Percentiles rank a stretch among this genome's conserved stretches.
These are phyloP conservation scores for Helminthosporium solani DNA, from an alignment of 2,329 filamentous ascomycete genomes.

Conservation along the genomic window DNA sequence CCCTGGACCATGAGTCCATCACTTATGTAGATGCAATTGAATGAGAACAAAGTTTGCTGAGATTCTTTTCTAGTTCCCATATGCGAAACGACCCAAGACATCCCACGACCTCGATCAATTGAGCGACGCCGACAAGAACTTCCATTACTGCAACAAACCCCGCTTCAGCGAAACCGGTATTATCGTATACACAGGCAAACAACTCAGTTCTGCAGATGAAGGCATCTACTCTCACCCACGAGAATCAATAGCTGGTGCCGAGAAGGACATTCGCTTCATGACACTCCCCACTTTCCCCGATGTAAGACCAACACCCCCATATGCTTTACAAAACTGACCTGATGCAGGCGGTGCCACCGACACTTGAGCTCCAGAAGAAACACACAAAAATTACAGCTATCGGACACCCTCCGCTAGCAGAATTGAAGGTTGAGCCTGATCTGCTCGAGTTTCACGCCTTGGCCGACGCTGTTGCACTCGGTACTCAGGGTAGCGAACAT, in stretches of 20 bases:
- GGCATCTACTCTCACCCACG: constrained; percentile 57
- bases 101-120: constrained; percentile 64
- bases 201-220: constrained; percentile 45
- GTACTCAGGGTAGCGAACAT: constrained; percentile 48
- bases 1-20: constrained; percentile 28
- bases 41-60: constrained; percentile 41
- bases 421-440: constrained; percentile 48
- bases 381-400: constrained; percentile 47
- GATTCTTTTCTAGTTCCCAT: constrained; percentile 70
- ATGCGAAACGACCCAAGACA: constrained; percentile 74
- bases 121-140: constrained; percentile 64
- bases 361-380: constrained; percentile 57
- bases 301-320: constrained; percentile 27
- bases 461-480: constrained; percentile 44
- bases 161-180: constrained; percentile 76
- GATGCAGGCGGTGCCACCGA: constrained; percentile 55
- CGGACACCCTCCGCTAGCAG: constrained; percentile 62
- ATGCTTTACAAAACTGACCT: constrained; percentile 16
- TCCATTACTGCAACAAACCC: constrained; percentile 73
- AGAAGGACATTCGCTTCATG: constrained; percentile 64
- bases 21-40: constrained; percentile 49
- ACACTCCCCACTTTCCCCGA: constrained; percentile 56
- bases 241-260: constrained; percentile 62
- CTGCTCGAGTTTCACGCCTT: constrained; percentile 57
- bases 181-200: constrained; percentile 63